Percentiles rank a stretch among this genome's conserved stretches.
These are phyloP conservation scores for Exsudoporus frostii DNA, from an alignment of 768 basidiomycete species.

Conservation along the genomic window DNA sequence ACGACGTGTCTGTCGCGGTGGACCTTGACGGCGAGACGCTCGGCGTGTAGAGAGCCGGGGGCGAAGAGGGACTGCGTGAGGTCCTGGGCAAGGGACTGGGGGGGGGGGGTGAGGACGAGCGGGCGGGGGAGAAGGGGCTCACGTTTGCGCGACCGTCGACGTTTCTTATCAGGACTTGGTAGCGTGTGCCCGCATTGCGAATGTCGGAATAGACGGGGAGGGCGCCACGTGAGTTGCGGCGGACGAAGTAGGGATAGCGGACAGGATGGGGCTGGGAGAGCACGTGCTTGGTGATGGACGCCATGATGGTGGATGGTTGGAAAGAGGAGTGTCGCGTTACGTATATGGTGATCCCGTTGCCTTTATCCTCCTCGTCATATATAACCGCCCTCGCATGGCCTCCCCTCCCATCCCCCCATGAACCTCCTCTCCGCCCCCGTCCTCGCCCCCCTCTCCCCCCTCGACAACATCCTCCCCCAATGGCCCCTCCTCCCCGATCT, in stretches of 20 bases:
- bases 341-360: background rate
- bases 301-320: conserved; percentile 3
- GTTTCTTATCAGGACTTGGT: conserved; percentile 60
- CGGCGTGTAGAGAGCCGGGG: conserved; percentile 42
- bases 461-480: conserved; percentile 18
- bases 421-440: background rate
- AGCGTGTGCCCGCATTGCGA: conserved; percentile 58
- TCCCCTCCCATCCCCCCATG: background rate
- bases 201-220: conserved; percentile 77
- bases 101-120: background rate
- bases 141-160: conserved; percentile 63
- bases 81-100: conserved; percentile 58
- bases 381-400: background rate
- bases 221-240: conserved; percentile 62
- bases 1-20: conserved; percentile 50
- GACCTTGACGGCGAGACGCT: conserved; percentile 48
- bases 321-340: no score
- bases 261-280: background rate
- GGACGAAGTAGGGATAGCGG: conserved; percentile 49
- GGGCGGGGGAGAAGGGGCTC: conserved; percentile 23
- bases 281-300: conserved; percentile 17
- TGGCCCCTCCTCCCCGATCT: background rate
- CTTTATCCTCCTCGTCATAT: background rate
- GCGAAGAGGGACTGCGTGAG: conserved; percentile 51
- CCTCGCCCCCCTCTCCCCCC: conserved; percentile 16